Conservation (phyloP, 1,284 basidiomycete genomes). For the Malassezia furfur region DNA sequence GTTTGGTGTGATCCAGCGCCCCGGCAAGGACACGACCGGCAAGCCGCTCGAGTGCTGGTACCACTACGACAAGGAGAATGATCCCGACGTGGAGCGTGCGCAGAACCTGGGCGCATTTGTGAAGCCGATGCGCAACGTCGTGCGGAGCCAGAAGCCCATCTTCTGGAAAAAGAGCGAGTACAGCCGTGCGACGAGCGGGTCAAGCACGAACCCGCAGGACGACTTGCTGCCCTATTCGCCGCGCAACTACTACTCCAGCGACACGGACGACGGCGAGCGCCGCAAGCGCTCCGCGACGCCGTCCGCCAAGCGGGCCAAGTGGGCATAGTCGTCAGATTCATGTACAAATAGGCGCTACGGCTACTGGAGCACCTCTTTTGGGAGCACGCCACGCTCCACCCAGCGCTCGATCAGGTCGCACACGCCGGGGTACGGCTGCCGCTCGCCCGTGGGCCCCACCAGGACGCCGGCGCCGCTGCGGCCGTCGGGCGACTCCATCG, state of each 20-base stretch:
- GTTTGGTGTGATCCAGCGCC: slow-evolving; percentile 45
- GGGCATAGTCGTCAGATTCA: slow-evolving; percentile 1
- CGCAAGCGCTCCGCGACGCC: not conserved
- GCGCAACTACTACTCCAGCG: not conserved
- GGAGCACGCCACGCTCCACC: slow-evolving; percentile 69
- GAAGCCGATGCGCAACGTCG: slow-evolving; percentile 45
- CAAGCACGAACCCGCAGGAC: not conserved
- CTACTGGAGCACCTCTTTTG: slow-evolving; percentile 41
- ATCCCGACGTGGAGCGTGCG: slow-evolving; percentile 39
- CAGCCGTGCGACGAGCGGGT: slow-evolving; percentile 15
- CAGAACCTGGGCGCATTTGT: slow-evolving; percentile 40
- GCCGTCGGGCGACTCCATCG: slow-evolving; percentile 5
- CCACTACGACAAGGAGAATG: slow-evolving; percentile 44
- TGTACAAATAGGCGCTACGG: not conserved
- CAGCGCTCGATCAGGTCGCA: slow-evolving; percentile 80
- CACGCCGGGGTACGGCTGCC: slow-evolving; percentile 53
- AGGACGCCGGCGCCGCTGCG: slow-evolving; percentile 3
- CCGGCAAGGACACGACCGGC: slow-evolving; percentile 42
- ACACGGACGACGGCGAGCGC: slow-evolving; percentile 1
- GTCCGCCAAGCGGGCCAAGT: not conserved
- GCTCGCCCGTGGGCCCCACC: slow-evolving; percentile 5
- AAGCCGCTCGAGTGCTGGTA: slow-evolving; percentile 46
- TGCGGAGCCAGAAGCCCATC: slow-evolving; percentile 45
- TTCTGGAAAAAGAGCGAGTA: slow-evolving; percentile 45
- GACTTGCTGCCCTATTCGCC: slow-evolving; percentile 18